A percentile compares a stretch with the other conserved stretches of the same genome.
phyloP scores from a whole-genome alignment of 176 grass and related monocot species.

The Dactylis glomerata region DNA sequence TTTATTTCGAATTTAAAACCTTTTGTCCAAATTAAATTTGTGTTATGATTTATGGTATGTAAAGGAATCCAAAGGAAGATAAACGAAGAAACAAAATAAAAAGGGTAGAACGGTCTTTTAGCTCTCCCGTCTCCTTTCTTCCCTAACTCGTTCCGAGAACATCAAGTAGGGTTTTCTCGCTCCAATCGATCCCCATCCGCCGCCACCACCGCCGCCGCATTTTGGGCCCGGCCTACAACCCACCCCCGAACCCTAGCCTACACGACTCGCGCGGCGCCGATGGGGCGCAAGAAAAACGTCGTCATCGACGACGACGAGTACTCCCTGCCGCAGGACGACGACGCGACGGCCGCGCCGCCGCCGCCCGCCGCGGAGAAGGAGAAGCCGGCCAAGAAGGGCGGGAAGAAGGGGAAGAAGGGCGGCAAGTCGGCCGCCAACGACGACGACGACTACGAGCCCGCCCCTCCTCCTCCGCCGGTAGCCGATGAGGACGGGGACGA shows the following conservation, averaged over 20 bases:
- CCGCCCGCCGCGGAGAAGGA: conserved; percentile 31
- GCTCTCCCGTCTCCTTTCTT: not conserved
- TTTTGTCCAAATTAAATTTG: not conserved
- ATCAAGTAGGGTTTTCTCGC: conserved; percentile 35
- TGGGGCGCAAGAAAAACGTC: conserved; percentile 96
- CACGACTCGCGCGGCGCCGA: not conserved
- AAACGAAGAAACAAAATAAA: not conserved
- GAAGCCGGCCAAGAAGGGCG: conserved; percentile 37
- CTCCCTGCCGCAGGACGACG: conserved; percentile 62
- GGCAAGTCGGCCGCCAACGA: conserved; percentile 40
- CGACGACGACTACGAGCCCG: conserved; percentile 52
- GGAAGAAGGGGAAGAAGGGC: conserved; percentile 78
- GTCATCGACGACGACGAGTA: conserved; percentile 92
- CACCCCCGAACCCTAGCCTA: not conserved
- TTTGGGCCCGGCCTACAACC: not conserved
- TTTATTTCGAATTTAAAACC: not conserved
- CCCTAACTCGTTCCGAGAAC: not conserved
- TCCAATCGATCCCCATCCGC: conserved; percentile 16
- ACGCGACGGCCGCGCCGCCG: conserved; percentile 21
- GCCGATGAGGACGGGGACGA: conserved; percentile 49
- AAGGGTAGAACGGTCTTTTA: not conserved
- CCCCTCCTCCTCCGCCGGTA: not conserved
- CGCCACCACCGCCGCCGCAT: conserved; percentile 8
- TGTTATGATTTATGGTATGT: not conserved
- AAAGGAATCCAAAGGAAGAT: not conserved